Evolutionary conservation across 192 early-diverging fungal species (phyloP).

Genomic region (Physocladia obscura): DNA sequence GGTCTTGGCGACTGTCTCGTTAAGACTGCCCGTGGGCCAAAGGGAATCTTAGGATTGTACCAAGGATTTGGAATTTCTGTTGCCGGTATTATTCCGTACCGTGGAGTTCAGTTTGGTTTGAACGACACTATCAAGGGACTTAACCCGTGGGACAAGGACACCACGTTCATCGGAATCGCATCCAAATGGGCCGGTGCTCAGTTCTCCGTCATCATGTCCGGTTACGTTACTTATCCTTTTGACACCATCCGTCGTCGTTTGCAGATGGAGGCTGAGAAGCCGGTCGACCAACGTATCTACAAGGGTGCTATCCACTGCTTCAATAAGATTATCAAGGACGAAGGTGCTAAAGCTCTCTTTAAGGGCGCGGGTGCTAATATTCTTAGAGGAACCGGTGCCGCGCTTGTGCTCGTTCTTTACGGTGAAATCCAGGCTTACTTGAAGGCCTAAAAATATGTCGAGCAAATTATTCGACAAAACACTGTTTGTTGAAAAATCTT

Average conservation of each 20-base stretch:
- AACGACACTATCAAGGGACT: slow-evolving; percentile 67
- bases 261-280: slow-evolving; percentile 87
- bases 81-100: slow-evolving; percentile 88
- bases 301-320: slow-evolving; percentile 81
- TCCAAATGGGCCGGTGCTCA: slow-evolving; percentile 32
- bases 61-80: slow-evolving; percentile 90
- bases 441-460: slow-evolving; percentile 31
- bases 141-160: slow-evolving; percentile 36
- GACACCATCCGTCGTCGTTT: slow-evolving; percentile 96
- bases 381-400: slow-evolving; percentile 95
- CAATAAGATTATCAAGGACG: slow-evolving; percentile 82
- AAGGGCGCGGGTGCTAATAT: slow-evolving; percentile 99
- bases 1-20: slow-evolving; percentile 81
- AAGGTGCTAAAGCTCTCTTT: slow-evolving; percentile 91
- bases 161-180: slow-evolving; percentile 30
- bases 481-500: too few species aligned
- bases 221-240: slow-evolving; percentile 81
- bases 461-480: not conserved
- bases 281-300: slow-evolving; percentile 69
- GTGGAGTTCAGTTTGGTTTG: slow-evolving; percentile 79
- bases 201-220: slow-evolving; percentile 23
- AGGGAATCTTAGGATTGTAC: slow-evolving; percentile 67
- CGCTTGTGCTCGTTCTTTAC: slow-evolving; percentile 81
- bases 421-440: slow-evolving; percentile 46
- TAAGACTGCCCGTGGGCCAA: slow-evolving; percentile 54